A percentile compares a stretch with the other conserved stretches of the same genome.
Conservation (phyloP, 805 yeast genomes). For the Candida manassasensis region DNA sequence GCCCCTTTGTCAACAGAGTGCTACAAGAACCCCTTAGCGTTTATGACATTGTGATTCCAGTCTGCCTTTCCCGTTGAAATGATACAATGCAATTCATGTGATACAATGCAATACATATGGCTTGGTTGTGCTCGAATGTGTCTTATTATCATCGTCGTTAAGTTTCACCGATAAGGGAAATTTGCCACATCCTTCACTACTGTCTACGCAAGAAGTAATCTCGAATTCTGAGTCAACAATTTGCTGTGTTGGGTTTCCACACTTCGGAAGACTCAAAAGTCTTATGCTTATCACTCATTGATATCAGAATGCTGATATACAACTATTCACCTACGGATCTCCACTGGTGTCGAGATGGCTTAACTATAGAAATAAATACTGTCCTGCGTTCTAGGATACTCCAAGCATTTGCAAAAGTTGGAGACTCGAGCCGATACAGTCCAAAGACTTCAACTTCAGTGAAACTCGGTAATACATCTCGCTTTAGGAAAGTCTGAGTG, state of each 20-base stretch:
- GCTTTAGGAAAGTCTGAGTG: too few species aligned
- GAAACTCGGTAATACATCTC: too few species aligned
- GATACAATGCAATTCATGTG: constrained; percentile 70
- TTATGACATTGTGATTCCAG: constrained; percentile 76
- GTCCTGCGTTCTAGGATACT: too few species aligned
- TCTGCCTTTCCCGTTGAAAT: constrained; percentile 82
- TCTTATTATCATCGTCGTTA: constrained; percentile 29
- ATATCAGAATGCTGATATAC: too few species aligned
- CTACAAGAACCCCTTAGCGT: constrained; percentile 41
- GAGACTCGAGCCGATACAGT: too few species aligned
- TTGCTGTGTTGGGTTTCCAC: constrained; percentile 23
- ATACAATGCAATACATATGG: constrained; percentile 63
- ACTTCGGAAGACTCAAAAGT: constrained; percentile 1
- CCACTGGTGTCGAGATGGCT: too few species aligned
- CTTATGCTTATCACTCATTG: too few species aligned
- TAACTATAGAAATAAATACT: too few species aligned
- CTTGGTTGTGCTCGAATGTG: constrained; percentile 65
- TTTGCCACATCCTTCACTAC: constrained; percentile 52
- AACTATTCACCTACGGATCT: too few species aligned
- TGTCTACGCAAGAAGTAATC: constrained; percentile 46
- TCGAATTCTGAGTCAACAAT: constrained; percentile 16
- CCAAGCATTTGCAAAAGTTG: too few species aligned
- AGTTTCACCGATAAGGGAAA: constrained; percentile 51
- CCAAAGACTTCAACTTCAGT: too few species aligned
- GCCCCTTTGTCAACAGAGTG: constrained; percentile 38